phyloP scores from a whole-genome alignment of 371 early-diverging fungal species.

The Coemansia sp. region DNA sequence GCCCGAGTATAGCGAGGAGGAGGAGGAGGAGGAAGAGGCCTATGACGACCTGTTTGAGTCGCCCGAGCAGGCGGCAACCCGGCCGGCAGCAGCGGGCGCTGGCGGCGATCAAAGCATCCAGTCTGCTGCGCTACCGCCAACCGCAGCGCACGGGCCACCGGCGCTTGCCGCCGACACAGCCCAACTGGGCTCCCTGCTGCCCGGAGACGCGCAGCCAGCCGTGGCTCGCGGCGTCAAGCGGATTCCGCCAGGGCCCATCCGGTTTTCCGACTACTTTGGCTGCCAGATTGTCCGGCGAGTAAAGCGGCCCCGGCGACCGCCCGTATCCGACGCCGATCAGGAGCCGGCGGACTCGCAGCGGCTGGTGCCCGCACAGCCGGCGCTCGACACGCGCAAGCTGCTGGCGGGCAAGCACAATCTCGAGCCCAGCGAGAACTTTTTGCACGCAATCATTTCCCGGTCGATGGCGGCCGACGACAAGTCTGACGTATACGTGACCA shows the following conservation, averaged over 20 bases:
- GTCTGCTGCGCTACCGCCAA: too few species aligned
- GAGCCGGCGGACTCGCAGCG: conserved; percentile 7
- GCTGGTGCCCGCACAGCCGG: conserved; percentile 7
- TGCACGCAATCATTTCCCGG: conserved; percentile 17
- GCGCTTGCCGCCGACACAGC: not conserved
- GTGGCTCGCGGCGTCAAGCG: conserved; percentile 30
- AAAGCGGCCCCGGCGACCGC: conserved; percentile 33
- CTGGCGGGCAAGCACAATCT: conserved; percentile 2
- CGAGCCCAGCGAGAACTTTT: conserved; percentile 6
- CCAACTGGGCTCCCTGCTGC: not conserved
- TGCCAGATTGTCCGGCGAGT: conserved; percentile 25
- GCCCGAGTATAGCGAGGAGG: conserved; percentile 17
- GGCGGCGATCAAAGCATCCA: not conserved
- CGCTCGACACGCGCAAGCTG: conserved; percentile 36
- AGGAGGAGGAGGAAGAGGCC: conserved; percentile 24
- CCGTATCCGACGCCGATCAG: conserved; percentile 1
- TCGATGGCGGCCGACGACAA: conserved; percentile 35
- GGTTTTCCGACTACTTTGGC: conserved; percentile 44
- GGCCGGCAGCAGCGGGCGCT: not conserved
- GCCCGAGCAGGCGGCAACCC: conserved; percentile 9
- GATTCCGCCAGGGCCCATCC: conserved; percentile 28
- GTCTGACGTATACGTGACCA: conserved; percentile 34
- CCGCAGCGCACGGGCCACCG: too few species aligned
- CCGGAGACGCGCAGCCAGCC: conserved; percentile 3
- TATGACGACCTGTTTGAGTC: conserved; percentile 49